Evolutionary conservation across 176 grass and related monocot genomes (phyloP).

Genomic region (Rhipidocladum racemiflorum): DNA sequence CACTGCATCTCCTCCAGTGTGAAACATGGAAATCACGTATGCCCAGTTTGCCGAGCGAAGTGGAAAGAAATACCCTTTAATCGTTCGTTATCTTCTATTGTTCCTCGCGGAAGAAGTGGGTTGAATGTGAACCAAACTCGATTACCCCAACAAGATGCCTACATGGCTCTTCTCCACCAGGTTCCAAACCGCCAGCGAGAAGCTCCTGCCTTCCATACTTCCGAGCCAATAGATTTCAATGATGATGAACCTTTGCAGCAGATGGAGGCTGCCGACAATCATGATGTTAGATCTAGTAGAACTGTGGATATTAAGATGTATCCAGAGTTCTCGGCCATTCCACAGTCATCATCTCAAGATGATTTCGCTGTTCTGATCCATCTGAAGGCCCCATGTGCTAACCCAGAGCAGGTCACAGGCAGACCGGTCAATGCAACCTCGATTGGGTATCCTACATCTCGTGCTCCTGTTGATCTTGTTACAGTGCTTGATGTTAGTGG

Average conservation of each 20-base stretch:
- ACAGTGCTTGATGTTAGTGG: slow-evolving; percentile 95
- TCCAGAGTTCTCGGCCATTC: slow-evolving; percentile 57
- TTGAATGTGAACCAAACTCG: slow-evolving; percentile 42
- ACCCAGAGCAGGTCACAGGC: slow-evolving; percentile 40
- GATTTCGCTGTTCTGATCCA: slow-evolving; percentile 77
- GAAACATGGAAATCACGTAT: slow-evolving; percentile 84
- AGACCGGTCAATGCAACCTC: slow-evolving; percentile 36
- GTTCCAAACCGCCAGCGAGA: slow-evolving; percentile 47
- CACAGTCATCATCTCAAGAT: slow-evolving; percentile 52
- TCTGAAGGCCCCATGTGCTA: slow-evolving; percentile 69
- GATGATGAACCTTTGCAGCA: slow-evolving; percentile 82
- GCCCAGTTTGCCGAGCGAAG: slow-evolving; percentile 88
- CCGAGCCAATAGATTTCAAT: slow-evolving; percentile 64
- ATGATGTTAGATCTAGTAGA: slow-evolving; percentile 44
- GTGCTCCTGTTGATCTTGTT: slow-evolving; percentile 85
- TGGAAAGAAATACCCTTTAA: slow-evolving; percentile 92
- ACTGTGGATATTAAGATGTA: slow-evolving; percentile 78
- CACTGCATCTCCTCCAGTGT: slow-evolving; percentile 94
- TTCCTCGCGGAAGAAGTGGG: slow-evolving; percentile 45
- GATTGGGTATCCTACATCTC: slow-evolving; percentile 38
- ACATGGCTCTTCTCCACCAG: slow-evolving; percentile 46
- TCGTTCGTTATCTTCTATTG: slow-evolving; percentile 45
- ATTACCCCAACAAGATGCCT: slow-evolving; percentile 52
- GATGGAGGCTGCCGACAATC: slow-evolving; percentile 27
- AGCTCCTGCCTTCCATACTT: slow-evolving; percentile 25